Evolutionary conservation across 2,329 filamentous ascomycete species (phyloP).

Genomic region (Ilyonectria robusta): DNA sequence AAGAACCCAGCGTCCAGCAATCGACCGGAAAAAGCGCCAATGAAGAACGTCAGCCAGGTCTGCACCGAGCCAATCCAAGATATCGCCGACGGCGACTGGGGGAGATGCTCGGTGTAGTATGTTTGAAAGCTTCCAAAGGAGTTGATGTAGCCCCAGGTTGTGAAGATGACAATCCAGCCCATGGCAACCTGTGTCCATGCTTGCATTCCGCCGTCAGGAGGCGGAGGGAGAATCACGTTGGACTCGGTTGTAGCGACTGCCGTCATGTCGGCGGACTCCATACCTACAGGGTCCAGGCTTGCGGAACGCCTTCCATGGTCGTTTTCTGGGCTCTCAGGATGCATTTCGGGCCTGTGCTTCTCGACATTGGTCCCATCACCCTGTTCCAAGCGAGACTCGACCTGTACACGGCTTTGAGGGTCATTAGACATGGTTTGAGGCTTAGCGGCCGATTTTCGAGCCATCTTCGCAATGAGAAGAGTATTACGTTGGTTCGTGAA

Average conservation of each 20-base stretch:
- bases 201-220: conserved; percentile 46
- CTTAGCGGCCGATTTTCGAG: background rate
- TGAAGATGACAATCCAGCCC: conserved; percentile 59
- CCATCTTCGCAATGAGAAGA: background rate
- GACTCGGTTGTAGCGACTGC: conserved; percentile 20
- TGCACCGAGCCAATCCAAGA: conserved; percentile 64
- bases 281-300: conserved; percentile 2
- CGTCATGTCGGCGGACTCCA: conserved; percentile 13
- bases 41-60: conserved; percentile 58
- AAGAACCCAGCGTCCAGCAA: conserved; percentile 62
- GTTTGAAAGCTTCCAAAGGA: conserved; percentile 62
- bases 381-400: background rate
- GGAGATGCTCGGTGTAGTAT: conserved; percentile 54
- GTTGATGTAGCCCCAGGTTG: conserved; percentile 62
- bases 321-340: background rate
- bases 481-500: background rate
- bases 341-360: conserved; percentile 1
- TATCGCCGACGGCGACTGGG: conserved; percentile 55
- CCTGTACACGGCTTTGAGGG: background rate
- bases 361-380: conserved; percentile 3
- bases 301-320: conserved; percentile 2
- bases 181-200: conserved; percentile 57
- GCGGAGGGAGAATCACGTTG: conserved; percentile 27
- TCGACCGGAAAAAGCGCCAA: conserved; percentile 60
- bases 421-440: conserved; percentile 1